Conservation (phyloP, 768 basidiomycete genomes). For the Phlebiopsis gigantea region DNA sequence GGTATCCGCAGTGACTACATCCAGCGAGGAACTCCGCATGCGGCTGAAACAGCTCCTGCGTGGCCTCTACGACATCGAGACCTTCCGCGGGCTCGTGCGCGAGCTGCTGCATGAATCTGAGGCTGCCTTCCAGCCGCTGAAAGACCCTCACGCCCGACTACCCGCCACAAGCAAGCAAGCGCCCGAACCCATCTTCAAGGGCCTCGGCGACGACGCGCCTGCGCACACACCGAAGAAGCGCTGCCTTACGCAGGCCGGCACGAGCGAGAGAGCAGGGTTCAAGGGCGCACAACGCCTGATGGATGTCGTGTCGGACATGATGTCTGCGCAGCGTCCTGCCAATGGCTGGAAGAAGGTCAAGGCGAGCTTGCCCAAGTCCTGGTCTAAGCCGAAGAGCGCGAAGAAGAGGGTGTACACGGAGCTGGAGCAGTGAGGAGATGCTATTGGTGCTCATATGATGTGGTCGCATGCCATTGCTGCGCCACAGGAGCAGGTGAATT, state of each 20-base stretch:
- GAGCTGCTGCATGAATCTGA: not conserved
- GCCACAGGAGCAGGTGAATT: no score
- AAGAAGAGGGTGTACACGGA: no score
- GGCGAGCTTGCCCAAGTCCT: no score
- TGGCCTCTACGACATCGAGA: not conserved
- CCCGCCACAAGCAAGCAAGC: not conserved
- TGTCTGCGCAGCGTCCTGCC: no score
- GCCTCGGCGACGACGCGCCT: not conserved
- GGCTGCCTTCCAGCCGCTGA: not conserved
- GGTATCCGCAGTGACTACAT: not conserved
- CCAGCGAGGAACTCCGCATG: not conserved
- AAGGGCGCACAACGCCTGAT: no score
- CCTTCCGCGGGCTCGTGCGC: not conserved
- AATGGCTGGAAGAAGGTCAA: no score
- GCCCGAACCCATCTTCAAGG: not conserved
- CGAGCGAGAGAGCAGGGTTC: no score
- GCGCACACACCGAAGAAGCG: not conserved
- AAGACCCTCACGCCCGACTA: not conserved
- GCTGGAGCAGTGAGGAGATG: no score
- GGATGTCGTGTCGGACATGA: no score
- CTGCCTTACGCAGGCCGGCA: not conserved
- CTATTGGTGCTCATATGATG: no score
- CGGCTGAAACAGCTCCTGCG: not conserved
- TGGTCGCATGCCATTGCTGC: no score
- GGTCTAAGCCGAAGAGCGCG: no score